These are phyloP conservation scores for Tuber magnatum DNA, from an alignment of 495 filamentous ascomycete species.

Conservation along the genomic window DNA sequence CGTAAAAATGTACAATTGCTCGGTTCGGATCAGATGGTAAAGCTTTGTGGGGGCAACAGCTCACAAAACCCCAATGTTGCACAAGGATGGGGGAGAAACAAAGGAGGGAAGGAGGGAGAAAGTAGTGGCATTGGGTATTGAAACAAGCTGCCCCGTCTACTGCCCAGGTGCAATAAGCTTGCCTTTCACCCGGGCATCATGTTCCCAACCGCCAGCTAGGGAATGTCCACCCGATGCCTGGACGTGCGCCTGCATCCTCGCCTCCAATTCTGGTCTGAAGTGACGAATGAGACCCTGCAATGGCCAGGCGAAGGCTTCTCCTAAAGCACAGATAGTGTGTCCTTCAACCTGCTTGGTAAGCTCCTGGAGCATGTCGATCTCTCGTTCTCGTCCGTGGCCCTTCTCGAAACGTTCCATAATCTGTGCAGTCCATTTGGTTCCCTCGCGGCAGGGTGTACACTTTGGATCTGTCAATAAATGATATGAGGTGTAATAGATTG, in stretches of 20 bases:
- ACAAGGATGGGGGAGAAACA: not conserved
- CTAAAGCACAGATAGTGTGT: slow-evolving; percentile 95
- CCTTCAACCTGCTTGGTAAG: slow-evolving; percentile 98
- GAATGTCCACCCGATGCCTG: slow-evolving; percentile 60
- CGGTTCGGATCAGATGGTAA: not conserved
- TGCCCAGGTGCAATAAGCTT: slow-evolving; percentile 82
- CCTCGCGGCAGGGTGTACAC: slow-evolving; percentile 96
- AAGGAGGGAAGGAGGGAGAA: not conserved
- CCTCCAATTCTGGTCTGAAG: slow-evolving; percentile 92
- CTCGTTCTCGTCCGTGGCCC: slow-evolving; percentile 74
- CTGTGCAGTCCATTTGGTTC: slow-evolving; percentile 95
- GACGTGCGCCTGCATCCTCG: slow-evolving; percentile 69
- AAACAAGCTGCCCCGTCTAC: slow-evolving; percentile 41
- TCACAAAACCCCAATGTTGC: not conserved
- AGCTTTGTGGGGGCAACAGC: not conserved
- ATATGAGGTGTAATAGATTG: no score
- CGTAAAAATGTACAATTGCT: not conserved
- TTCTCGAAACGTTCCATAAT: slow-evolving; percentile 95
- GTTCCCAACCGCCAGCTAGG: slow-evolving; percentile 81
- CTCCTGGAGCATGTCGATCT: slow-evolving; percentile 99
- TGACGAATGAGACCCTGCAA: slow-evolving; percentile 96
- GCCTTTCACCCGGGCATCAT: slow-evolving; percentile 66
- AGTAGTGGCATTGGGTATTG: not conserved
- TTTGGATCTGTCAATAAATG: not conserved
- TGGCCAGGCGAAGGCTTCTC: slow-evolving; percentile 97